Evolutionary conservation across 805 yeast species (phyloP).

Genomic region (Deakozyma indianensis): DNA sequence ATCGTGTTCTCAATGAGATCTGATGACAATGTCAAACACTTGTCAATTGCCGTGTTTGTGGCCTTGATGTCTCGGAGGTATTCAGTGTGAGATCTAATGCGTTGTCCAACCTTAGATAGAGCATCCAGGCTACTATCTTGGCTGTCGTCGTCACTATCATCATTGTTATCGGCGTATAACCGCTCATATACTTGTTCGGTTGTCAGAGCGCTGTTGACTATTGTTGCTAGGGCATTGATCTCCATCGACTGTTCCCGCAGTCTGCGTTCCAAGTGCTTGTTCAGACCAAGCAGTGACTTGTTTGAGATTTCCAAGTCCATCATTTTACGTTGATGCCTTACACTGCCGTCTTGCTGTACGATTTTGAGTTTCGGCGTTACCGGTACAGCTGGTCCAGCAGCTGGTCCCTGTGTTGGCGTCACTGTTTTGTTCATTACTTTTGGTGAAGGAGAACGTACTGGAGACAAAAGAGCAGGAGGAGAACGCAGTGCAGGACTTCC

Average conservation of each 20-base stretch:
- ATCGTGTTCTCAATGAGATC: background rate
- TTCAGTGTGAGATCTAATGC: background rate
- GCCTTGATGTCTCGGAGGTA: background rate
- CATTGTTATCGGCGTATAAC: background rate
- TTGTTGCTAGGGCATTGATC: slow-evolving; percentile 6
- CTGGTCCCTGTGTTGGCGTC: too few species aligned
- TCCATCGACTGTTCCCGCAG: slow-evolving; percentile 13
- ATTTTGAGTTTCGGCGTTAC: too few species aligned
- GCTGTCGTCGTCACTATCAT: background rate
- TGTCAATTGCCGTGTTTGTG: background rate
- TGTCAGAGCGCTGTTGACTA: background rate
- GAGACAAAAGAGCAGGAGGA: too few species aligned
- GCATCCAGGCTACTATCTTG: background rate
- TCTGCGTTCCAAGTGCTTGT: slow-evolving; percentile 14
- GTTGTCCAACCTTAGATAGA: background rate
- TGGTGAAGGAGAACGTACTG: too few species aligned
- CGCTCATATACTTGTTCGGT: background rate
- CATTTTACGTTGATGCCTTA: slow-evolving; percentile 11
- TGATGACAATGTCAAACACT: background rate
- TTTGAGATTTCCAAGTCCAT: slow-evolving; percentile 19
- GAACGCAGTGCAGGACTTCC: too few species aligned
- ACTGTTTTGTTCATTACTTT: too few species aligned
- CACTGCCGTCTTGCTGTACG: background rate
- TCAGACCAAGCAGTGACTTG: slow-evolving; percentile 14
- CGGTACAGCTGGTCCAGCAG: too few species aligned